These are phyloP conservation scores for Thalassiosira profunda DNA, from an alignment of 108 stramenopile genomes.

Conservation along the genomic window DNA sequence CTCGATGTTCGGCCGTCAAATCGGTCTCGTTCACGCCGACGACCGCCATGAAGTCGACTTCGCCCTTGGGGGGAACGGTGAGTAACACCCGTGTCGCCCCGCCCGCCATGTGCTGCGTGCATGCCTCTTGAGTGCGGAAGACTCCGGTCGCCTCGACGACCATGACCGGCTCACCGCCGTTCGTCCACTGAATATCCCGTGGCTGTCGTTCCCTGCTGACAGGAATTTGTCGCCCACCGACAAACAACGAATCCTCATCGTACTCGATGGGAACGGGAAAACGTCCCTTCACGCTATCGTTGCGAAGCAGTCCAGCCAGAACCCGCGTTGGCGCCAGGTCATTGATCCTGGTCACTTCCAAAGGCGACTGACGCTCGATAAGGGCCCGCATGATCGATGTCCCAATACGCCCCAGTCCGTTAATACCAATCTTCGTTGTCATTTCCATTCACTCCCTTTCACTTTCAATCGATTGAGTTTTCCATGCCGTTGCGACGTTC, in stretches of 20 bases:
- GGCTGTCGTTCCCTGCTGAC: constrained; percentile 98
- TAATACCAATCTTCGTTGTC: constrained; percentile 94
- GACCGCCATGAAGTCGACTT: too few relatives aligned
- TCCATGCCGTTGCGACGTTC: too few relatives aligned
- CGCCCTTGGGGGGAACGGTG: constrained; percentile 99
- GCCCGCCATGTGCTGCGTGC: constrained; percentile 95
- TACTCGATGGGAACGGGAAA: constrained; percentile 97
- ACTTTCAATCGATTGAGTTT: too few relatives aligned
- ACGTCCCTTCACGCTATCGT: constrained; percentile 99
- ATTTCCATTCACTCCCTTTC: too few relatives aligned
- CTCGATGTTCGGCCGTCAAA: too few relatives aligned
- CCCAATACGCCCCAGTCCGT: constrained; percentile 99
- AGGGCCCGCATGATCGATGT: constrained; percentile 99
- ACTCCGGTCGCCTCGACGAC: constrained; percentile 99
- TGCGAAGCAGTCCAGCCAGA: constrained; percentile 98
- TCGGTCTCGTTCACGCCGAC: too few relatives aligned
- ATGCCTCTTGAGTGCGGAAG: constrained; percentile 98
- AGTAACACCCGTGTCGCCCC: constrained; percentile 99
- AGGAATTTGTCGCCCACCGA: constrained; percentile 93
- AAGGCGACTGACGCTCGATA: constrained; percentile 96
- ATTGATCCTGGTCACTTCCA: constrained; percentile 85
- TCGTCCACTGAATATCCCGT: constrained; percentile 96
- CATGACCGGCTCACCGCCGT: constrained; percentile 96
- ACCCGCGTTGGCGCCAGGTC: constrained; percentile 99
- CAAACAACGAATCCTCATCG: constrained; percentile 98